Evolutionary conservation across 1,284 basidiomycete genomes (phyloP).

Genomic region (Calocybe gambosa): DNA sequence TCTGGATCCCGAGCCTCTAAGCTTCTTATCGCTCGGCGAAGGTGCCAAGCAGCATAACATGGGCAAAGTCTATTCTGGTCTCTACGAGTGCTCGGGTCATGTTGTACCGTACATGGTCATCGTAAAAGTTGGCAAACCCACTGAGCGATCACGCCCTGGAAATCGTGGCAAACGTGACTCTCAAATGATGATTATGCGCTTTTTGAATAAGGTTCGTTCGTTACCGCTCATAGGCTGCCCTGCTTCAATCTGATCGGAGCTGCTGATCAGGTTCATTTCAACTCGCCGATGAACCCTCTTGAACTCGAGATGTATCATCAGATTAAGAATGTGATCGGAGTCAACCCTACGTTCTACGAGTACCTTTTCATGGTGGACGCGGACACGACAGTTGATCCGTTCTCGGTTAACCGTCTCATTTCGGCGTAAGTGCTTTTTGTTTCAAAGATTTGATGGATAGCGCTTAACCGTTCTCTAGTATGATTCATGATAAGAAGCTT

Average conservation of each 20-base stretch:
- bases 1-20: conserved; percentile 89
- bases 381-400: conserved; percentile 88
- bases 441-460: background rate
- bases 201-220: conserved; percentile 83
- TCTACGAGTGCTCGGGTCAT: conserved; percentile 93
- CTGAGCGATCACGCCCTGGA: conserved; percentile 87
- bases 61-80: conserved; percentile 95
- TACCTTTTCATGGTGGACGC: conserved; percentile 97
- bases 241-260: conserved; percentile 6
- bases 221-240: background rate
- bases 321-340: conserved; percentile 99
- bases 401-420: conserved; percentile 84
- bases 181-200: conserved; percentile 94
- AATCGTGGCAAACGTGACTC: conserved; percentile 97
- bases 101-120: conserved; percentile 95
- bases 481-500: conserved; percentile 91
- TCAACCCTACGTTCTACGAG: conserved; percentile 98
- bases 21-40: conserved; percentile 91
- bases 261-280: conserved; percentile 82
- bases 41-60: conserved; percentile 97
- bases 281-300: conserved; percentile 91
- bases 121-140: conserved; percentile 96
- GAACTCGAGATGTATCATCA: conserved; percentile 99
- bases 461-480: conserved; percentile 36
- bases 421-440: conserved; percentile 65